Percentiles rank a stretch among this genome's conserved stretches.
Evolutionary conservation across 805 yeast genomes (phyloP).

Genomic region (Candida ascalaphidarum): DNA sequence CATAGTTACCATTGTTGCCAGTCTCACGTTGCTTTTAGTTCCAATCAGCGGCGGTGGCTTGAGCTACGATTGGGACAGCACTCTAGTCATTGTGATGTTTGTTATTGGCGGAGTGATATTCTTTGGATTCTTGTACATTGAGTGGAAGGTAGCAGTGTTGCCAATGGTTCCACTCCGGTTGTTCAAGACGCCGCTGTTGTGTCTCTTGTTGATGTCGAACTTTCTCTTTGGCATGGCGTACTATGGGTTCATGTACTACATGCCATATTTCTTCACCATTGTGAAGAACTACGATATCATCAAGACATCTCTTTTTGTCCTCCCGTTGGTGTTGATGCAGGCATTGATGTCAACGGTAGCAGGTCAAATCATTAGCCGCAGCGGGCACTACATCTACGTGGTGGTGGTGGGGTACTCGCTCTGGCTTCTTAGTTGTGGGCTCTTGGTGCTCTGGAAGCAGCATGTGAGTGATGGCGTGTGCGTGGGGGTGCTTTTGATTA

Average conservation of each 20-base stretch:
- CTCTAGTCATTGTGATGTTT: conserved; percentile 7
- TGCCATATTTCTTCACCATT: conserved; percentile 17
- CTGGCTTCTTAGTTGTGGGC: conserved; percentile 17
- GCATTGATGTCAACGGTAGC: conserved; percentile 11
- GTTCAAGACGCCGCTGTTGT: conserved; percentile 12
- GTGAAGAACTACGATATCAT: conserved; percentile 13
- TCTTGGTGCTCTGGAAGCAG: conserved; percentile 13
- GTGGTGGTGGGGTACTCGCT: conserved; percentile 11
- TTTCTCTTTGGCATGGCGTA: conserved; percentile 21
- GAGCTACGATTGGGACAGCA: conserved; percentile 8
- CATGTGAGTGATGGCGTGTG: conserved; percentile 11
- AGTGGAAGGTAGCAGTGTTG: conserved; percentile 17
- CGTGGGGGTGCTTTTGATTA: conserved; percentile 37
- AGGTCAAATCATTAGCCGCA: conserved; percentile 9
- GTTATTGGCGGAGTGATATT: conserved; percentile 12
- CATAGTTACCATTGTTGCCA: conserved; percentile 5
- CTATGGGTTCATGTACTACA: conserved; percentile 14
- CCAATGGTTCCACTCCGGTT: conserved; percentile 24
- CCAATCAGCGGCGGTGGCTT: conserved; percentile 11
- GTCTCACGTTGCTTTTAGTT: conserved; percentile 5
- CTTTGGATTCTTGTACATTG: conserved; percentile 14
- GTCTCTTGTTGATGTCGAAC: conserved; percentile 11
- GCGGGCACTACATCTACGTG: conserved; percentile 12
- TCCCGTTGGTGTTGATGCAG: conserved; percentile 17
- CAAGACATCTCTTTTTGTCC: conserved; percentile 10